A percentile compares a stretch with the other conserved stretches of the same genome.
These are phyloP conservation scores for Neonectria neomacrospora DNA, from an alignment of 2,329 filamentous ascomycete species.

Conservation along the genomic window DNA sequence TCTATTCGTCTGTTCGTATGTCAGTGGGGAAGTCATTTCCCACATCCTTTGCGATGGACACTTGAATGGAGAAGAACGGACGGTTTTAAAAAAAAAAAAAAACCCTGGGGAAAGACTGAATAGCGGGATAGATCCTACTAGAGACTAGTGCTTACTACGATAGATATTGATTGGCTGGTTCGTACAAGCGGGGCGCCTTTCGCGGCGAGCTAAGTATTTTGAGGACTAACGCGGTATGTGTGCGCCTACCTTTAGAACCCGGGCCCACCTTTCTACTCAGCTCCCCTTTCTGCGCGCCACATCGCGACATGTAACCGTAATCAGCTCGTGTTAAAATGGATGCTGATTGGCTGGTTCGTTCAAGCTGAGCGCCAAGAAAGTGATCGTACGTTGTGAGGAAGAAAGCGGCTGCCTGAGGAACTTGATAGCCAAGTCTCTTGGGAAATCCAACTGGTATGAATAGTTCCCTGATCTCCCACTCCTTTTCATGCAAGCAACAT, in stretches of 20 bases:
- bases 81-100: not conserved
- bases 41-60: too few relatives aligned
- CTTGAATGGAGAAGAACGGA: not conserved
- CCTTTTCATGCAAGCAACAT: conserved; percentile 2
- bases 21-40: not conserved
- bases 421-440: not conserved
- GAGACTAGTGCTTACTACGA: conserved; percentile 8
- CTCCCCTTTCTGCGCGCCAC: too few relatives aligned
- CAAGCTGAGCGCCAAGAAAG: conserved; percentile 1
- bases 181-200: conserved; percentile 8
- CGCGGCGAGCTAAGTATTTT: too few relatives aligned
- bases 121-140: not conserved
- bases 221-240: too few relatives aligned
- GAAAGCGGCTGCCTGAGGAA: conserved; percentile 1
- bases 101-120: not conserved
- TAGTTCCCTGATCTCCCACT: conserved; percentile 4
- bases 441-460: conserved; percentile 14
- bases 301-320: too few relatives aligned
- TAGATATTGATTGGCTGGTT: conserved; percentile 41
- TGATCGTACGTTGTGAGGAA: not conserved
- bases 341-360: conserved; percentile 15
- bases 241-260: too few relatives aligned
- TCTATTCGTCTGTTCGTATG: conserved; percentile 8
- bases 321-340: not conserved
- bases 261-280: too few relatives aligned